A percentile compares a stretch with the other conserved stretches of the same genome.
phyloP scores from a whole-genome alignment of 2,329 filamentous ascomycete species.

The Aaosphaeria pasadenensis region DNA sequence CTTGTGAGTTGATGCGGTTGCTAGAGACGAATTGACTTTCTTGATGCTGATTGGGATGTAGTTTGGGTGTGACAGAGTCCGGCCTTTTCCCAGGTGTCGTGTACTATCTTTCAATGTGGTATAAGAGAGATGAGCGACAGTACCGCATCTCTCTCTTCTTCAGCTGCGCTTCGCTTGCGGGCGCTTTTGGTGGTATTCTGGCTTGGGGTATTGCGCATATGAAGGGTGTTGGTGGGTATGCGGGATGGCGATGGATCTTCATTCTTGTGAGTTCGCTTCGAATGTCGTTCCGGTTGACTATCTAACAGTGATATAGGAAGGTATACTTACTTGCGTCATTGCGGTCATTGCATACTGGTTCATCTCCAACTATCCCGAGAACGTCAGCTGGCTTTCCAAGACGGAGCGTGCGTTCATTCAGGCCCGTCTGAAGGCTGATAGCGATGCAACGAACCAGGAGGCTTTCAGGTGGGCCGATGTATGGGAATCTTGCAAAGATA shows the following conservation, averaged over 20 bases:
- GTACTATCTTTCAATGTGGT: slow-evolving; percentile 63
- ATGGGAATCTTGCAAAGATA: slow-evolving; percentile 53
- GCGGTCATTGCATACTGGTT: slow-evolving; percentile 49
- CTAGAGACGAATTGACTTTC: not conserved
- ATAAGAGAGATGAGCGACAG: slow-evolving; percentile 57
- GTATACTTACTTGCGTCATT: slow-evolving; percentile 35
- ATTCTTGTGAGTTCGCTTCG: slow-evolving; percentile 30
- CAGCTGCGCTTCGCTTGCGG: slow-evolving; percentile 56
- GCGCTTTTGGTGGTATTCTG: slow-evolving; percentile 60
- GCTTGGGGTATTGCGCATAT: slow-evolving; percentile 61
- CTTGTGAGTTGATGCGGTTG: slow-evolving; percentile 35
- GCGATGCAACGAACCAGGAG: slow-evolving; percentile 67
- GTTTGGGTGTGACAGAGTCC: slow-evolving; percentile 33
- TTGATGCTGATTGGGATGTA: slow-evolving; percentile 2
- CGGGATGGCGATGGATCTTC: slow-evolving; percentile 42
- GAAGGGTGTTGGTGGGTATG: slow-evolving; percentile 50
- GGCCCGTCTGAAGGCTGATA: slow-evolving; percentile 63
- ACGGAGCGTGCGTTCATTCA: slow-evolving; percentile 56
- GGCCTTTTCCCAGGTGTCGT: slow-evolving; percentile 42
- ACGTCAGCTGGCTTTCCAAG: slow-evolving; percentile 55
- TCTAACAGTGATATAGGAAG: slow-evolving; percentile 22
- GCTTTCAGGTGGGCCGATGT: slow-evolving; percentile 68
- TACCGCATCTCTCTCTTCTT: slow-evolving; percentile 61
- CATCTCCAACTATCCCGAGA: slow-evolving; percentile 65
- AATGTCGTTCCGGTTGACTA: no score